A percentile compares a stretch with the other conserved stretches of the same genome.
Conservation (phyloP, 805 yeast genomes). For the Metschnikowia santaceciliae region DNA sequence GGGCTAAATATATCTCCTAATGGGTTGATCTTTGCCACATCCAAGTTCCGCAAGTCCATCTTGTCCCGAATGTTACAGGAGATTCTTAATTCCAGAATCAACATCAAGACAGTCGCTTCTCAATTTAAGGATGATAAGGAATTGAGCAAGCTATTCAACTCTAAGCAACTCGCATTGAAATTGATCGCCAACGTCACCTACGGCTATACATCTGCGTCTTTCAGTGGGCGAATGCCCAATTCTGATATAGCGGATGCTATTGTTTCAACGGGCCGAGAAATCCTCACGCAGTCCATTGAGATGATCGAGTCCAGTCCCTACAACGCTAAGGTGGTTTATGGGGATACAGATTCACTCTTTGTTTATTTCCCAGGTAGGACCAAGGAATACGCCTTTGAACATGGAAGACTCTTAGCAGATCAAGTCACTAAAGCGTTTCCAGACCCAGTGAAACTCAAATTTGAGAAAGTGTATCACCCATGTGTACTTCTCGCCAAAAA, state of each 20-base stretch:
- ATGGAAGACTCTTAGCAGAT: conserved; percentile 69
- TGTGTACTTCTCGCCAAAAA: conserved; percentile 80
- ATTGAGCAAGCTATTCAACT: conserved; percentile 56
- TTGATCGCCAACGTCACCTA: conserved; percentile 92
- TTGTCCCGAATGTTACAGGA: conserved; percentile 83
- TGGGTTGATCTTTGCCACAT: conserved; percentile 74
- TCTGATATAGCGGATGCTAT: conserved; percentile 93
- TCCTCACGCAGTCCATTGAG: conserved; percentile 64
- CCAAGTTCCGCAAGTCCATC: conserved; percentile 62
- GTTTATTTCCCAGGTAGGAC: conserved; percentile 84
- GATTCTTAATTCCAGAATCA: conserved; percentile 71
- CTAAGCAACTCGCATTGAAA: conserved; percentile 82
- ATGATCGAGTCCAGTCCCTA: conserved; percentile 62
- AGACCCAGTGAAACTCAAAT: conserved; percentile 74
- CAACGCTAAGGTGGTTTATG: conserved; percentile 93
- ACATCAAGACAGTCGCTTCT: conserved; percentile 74
- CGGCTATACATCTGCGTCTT: conserved; percentile 93
- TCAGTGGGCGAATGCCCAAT: conserved; percentile 96
- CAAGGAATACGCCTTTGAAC: conserved; percentile 67
- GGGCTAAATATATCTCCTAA: conserved; percentile 73
- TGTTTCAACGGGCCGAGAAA: conserved; percentile 87
- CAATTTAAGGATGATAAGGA: conserved; percentile 41
- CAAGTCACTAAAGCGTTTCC: conserved; percentile 66
- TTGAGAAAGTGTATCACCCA: conserved; percentile 92
- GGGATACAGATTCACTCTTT: conserved; percentile 94